Base-by-base conservation (phyloP, 306 rosid genomes). In the Inga laurina region DNA sequence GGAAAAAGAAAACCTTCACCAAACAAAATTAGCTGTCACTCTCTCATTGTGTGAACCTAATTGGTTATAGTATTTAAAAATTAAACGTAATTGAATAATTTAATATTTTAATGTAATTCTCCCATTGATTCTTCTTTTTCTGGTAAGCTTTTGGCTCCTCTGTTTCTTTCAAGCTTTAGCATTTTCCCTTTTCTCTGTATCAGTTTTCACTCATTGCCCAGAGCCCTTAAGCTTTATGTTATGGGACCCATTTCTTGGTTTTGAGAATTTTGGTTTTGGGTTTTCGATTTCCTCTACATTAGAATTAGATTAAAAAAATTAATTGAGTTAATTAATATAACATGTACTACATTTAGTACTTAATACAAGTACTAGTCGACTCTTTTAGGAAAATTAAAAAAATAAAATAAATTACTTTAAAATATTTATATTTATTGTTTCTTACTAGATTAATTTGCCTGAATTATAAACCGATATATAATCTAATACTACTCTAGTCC, bases 111-210 rank as follows among this genome's bases (percentile, higher is more conserved):
- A 66, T 79, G 52, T 15, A 77, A 59, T 87, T 76, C 83, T 72
- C 5, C 43, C 16, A 21, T 34, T 81, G 45, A 0, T 78, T 82
- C 5, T 80, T 67, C 37, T 21, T 57, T 56, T 81, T 72, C 81
- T 81, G 92, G 93, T 89, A 82, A 87, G 91, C 79, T 56, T 34
- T 80, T 73, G 7, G 56, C 79, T 39, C 43, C 43, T 39, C 43
- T 39, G 43, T 39, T 39, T 85, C 82, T 70, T 79, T 71, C 83
- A 39, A 83, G 76, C 37, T 76, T 49, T n/a, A 51, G 39, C 84
- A 82, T 86, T 90, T 85, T 70, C 56, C 22, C 41, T 68, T 41
- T 72, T 52, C 43, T 43, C 21, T 68, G 43, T 41, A 64, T 59
- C 8, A 21, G 4, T n/a, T 45, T 72, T 21, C 35, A 45, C 16